Evolutionary conservation across 495 filamentous ascomycete genomes (phyloP).

Genomic region (Penicillium maclennaniae): DNA sequence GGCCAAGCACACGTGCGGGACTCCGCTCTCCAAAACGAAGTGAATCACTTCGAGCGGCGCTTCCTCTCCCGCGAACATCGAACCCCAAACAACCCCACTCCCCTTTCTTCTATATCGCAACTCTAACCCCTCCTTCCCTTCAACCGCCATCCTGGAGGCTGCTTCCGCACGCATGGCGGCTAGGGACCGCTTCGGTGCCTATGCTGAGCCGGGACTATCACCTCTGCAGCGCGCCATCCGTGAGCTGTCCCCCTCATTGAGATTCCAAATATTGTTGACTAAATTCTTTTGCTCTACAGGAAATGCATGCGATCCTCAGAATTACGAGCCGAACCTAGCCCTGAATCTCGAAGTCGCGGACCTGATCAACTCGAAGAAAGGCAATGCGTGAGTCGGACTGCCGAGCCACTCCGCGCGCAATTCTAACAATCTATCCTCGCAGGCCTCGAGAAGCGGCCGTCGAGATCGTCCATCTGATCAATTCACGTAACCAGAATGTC

Average conservation of each 20-base stretch:
- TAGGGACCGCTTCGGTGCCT: conserved; percentile 88
- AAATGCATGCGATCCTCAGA: conserved; percentile 90
- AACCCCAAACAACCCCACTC: conserved; percentile 7
- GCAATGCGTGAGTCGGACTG: conserved; percentile 64
- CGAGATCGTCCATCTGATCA: conserved; percentile 90
- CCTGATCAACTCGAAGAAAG: conserved; percentile 96
- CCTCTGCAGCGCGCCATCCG: conserved; percentile 92
- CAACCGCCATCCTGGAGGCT: conserved; percentile 70
- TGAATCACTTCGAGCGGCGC: neutral
- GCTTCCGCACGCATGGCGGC: conserved; percentile 92
- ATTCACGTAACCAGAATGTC: conserved; percentile 94
- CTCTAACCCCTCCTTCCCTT: conserved; percentile 7
- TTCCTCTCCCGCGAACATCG: conserved; percentile 12
- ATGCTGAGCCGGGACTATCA: conserved; percentile 72
- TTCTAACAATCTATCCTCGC: conserved; percentile 3
- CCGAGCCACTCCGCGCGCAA: conserved; percentile 9
- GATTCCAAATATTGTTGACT: conserved; percentile 5
- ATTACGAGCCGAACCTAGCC: conserved; percentile 95
- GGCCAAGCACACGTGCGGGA: conserved; percentile 24
- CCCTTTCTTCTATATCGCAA: conserved; percentile 6
- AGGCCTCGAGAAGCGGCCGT: conserved; percentile 92
- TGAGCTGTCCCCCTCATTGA: conserved; percentile 31
- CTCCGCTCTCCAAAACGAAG: conserved; percentile 8
- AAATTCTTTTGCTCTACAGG: conserved; percentile 40
- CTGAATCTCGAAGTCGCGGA: conserved; percentile 95